phyloP scores from a whole-genome alignment of 2,329 filamentous ascomycete species.

The Coccinonectria pachysandricola region DNA sequence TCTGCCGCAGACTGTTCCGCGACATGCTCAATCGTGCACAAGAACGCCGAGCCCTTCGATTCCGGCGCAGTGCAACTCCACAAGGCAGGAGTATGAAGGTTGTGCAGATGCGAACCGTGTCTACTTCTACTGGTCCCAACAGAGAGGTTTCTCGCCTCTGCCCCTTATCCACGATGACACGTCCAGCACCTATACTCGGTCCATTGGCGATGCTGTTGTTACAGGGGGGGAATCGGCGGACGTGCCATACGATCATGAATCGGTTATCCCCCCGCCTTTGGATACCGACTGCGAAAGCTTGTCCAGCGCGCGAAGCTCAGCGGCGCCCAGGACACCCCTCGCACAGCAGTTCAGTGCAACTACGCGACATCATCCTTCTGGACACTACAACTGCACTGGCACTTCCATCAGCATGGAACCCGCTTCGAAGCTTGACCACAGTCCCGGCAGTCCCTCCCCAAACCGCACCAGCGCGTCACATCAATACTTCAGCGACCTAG shows the following conservation, averaged over 20 bases:
- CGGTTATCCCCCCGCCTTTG: conserved; percentile 13
- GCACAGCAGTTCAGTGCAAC: no score
- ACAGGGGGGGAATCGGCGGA: conserved; percentile 1
- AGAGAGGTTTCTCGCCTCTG: not conserved
- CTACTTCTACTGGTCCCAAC: not conserved
- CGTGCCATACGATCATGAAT: conserved; percentile 3
- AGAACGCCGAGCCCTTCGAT: no score
- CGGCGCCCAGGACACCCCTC: no score
- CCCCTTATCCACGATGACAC: not conserved
- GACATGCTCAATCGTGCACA: no score
- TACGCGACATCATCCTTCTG: no score
- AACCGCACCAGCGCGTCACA: conserved; percentile 11
- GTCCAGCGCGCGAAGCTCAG: conserved; percentile 18
- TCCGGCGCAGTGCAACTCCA: no score
- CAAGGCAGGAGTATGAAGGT: not conserved
- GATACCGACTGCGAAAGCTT: conserved; percentile 16
- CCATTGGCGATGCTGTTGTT: not conserved
- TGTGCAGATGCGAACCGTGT: not conserved
- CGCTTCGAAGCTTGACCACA: conserved; percentile 4
- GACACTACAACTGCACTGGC: conserved; percentile 1
- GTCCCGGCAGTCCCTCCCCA: conserved; percentile 7
- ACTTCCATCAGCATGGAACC: conserved; percentile 3
- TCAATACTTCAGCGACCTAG: conserved; percentile 21
- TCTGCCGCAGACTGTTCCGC: no score
- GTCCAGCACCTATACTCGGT: not conserved